Percentiles rank a stretch among this genome's conserved stretches.
Evolutionary conservation across 2,329 filamentous ascomycete genomes (phyloP).

Genomic region (Monosporascus sp.): DNA sequence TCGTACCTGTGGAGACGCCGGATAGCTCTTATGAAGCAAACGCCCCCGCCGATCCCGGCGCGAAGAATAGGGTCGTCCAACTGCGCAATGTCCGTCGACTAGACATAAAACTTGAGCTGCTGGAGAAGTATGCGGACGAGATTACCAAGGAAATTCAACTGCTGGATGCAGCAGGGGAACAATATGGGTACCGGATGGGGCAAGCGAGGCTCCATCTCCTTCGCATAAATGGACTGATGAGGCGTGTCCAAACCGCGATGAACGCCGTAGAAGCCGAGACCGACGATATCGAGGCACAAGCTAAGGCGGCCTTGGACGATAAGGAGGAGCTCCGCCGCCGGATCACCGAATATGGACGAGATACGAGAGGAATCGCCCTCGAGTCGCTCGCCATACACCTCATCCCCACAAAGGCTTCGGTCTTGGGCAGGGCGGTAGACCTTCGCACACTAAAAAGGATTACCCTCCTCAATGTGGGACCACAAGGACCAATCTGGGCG

Average conservation of each 20-base stretch:
- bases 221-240: constrained; percentile 24
- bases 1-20: constrained; percentile 4
- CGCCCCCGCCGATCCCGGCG: background rate
- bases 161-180: constrained; percentile 10
- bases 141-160: constrained; percentile 3
- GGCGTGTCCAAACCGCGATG: constrained; percentile 29
- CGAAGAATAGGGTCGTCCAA: background rate
- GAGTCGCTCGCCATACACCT: constrained; percentile 50
- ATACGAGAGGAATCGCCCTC: constrained; percentile 53
- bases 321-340: constrained; percentile 16
- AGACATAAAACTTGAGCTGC: background rate
- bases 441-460: constrained; percentile 50
- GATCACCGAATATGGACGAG: constrained; percentile 49
- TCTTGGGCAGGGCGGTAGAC: constrained; percentile 52
- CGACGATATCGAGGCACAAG: constrained; percentile 23
- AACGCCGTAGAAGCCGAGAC: constrained; percentile 32
- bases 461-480: constrained; percentile 58
- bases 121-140: constrained; percentile 2
- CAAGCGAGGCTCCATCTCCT: constrained; percentile 25
- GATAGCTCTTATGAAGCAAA: constrained; percentile 5
- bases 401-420: constrained; percentile 54
- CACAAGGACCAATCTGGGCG: constrained; percentile 55
- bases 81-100: background rate
- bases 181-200: constrained; percentile 11
- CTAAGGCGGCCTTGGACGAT: constrained; percentile 2